phyloP scores from a whole-genome alignment of 2,329 filamentous ascomycete species.

The Biscogniauxia sp. region DNA sequence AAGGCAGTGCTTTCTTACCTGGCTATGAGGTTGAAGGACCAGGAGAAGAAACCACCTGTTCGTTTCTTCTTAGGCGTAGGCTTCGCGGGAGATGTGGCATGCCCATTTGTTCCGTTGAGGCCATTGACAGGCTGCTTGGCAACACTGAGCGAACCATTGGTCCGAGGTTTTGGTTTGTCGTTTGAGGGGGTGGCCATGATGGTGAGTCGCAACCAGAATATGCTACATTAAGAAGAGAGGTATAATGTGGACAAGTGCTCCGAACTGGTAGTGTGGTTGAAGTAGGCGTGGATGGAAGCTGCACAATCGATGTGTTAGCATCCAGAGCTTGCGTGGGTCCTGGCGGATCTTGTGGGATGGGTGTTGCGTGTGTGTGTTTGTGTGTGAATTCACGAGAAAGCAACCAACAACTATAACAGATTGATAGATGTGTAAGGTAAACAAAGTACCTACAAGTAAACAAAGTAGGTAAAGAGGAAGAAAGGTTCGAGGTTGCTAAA shows the following conservation, averaged over 20 bases:
- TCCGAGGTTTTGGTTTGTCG: conserved; percentile 21
- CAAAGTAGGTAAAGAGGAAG: too few species aligned
- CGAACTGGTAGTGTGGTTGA: background rate
- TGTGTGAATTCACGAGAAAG: too few species aligned
- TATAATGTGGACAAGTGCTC: conserved; percentile 3
- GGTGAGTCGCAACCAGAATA: conserved; percentile 4
- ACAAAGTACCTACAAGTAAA: too few species aligned
- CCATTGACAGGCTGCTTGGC: conserved; percentile 19
- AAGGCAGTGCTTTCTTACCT: conserved; percentile 38
- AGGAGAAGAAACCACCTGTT: conserved; percentile 33
- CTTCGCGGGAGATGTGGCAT: conserved; percentile 34
- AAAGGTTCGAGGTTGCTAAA: too few species aligned
- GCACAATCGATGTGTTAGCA: too few species aligned
- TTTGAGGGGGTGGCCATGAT: conserved; percentile 22
- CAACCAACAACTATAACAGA: too few species aligned
- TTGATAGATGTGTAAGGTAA: too few species aligned
- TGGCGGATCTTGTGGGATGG: too few species aligned
- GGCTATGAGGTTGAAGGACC: conserved; percentile 49
- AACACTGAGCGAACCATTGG: conserved; percentile 38
- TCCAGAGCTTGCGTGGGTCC: too few species aligned
- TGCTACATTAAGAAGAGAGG: conserved; percentile 10
- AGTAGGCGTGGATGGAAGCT: background rate
- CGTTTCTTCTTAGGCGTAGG: conserved; percentile 19
- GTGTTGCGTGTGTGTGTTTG: too few species aligned
- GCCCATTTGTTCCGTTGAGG: conserved; percentile 30